Evolutionary conservation across 2,329 filamentous ascomycete species (phyloP).

Genomic region (Zelopaecilomyces penicillatus): DNA sequence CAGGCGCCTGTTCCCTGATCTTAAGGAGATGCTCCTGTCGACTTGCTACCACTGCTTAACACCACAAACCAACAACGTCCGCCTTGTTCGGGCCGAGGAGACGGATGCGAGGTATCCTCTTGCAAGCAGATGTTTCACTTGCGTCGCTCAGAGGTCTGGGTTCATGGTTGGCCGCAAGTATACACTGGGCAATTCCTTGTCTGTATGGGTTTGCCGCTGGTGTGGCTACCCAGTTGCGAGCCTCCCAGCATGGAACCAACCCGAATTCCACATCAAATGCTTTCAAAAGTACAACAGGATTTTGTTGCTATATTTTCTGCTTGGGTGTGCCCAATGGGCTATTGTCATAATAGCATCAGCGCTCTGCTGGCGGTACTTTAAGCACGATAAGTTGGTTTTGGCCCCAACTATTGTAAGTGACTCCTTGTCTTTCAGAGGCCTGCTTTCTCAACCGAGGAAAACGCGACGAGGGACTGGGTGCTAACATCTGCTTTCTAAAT

Average conservation of each 20-base stretch:
- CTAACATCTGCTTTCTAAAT: not conserved
- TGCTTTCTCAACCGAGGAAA: not conserved
- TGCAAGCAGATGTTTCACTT: conserved; percentile 31
- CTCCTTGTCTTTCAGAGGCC: not conserved
- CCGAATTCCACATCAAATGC: conserved; percentile 33
- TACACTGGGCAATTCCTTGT: conserved; percentile 25
- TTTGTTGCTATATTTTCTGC: conserved; percentile 28
- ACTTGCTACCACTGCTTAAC: conserved; percentile 33
- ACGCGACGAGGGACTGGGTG: no score
- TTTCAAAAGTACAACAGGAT: conserved; percentile 29
- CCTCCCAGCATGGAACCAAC: conserved; percentile 22
- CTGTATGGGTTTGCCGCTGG: conserved; percentile 34
- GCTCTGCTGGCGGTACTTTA: conserved; percentile 31
- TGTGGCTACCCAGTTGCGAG: conserved; percentile 32
- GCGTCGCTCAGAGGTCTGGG: conserved; percentile 26
- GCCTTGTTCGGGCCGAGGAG: conserved; percentile 24
- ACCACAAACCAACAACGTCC: conserved; percentile 21
- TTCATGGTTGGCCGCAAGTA: conserved; percentile 29
- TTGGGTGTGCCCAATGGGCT: conserved; percentile 30
- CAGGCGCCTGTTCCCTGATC: conserved; percentile 27
- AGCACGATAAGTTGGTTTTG: conserved; percentile 19
- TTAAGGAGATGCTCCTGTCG: conserved; percentile 22
- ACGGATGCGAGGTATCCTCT: conserved; percentile 27
- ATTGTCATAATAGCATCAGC: conserved; percentile 27
- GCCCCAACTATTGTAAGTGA: conserved; percentile 27